Evolutionary conservation across 305 asterid genomes (phyloP), one percentile per base, ranked within the genome.

Genomic region (Ruellia speciosa): DNA sequence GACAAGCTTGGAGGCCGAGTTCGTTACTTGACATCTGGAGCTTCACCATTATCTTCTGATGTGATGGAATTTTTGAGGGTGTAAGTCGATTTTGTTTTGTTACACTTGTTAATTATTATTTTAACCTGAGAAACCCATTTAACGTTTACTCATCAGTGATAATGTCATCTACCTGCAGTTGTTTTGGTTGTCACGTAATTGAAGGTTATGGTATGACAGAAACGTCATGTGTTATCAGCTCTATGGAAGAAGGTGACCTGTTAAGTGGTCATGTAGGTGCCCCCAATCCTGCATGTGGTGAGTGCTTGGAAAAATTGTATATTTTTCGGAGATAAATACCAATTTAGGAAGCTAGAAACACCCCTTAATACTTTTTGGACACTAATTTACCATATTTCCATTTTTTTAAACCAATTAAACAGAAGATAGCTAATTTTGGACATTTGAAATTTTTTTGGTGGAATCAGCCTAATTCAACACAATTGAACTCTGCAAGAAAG

Each of bases 181-280:
- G 98, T 77, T 92, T 88, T 71, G 95, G 98, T 72, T 82, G 96
- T 71, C 81, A 59, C 66, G 85, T 88, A 60, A 53, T 73, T 58
- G 98, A 92, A 79, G 98, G 96, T 59, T 92, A 92, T 72, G 98
- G 98, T 56, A 92, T 92, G 98, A 92, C 98, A 39, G 98, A 92
- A 72, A 80, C 90, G 58, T 92, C 98, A 15, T 88, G 98, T 72
- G 94, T 88, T 67, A 92, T 92, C 70, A 88, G 90, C 74, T 49
- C 87, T 46, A 80, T 92, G 81, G 79, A 80, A 24, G 94, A 80
- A 41, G 85, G 79, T 60, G 96, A 92, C 78, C 66, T 49, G 81
- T 73, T 80, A 57, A 72, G 71, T 56, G 98, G 95, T 64, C 98
- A 92, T 71, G 95, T 92, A 63, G 98, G 98, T 65, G 74, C 95